Conservation (phyloP, 768 basidiomycete species). For the Kwoniella mangroviensis region DNA sequence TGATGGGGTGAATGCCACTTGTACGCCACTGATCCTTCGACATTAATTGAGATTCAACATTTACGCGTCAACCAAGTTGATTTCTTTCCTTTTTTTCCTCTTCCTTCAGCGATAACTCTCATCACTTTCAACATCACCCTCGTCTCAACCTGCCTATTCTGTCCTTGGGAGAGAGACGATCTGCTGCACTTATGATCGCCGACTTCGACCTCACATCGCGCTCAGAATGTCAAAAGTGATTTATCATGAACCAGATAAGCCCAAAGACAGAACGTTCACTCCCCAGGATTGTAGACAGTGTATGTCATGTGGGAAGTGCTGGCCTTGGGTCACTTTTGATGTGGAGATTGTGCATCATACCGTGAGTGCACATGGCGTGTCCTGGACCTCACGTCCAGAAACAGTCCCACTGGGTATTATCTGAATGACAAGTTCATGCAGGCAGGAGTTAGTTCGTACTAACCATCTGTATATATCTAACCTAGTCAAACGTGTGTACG, state of each 20-base stretch:
- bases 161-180: too few species aligned
- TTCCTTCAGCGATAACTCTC: too few species aligned
- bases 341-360: constrained; percentile 6
- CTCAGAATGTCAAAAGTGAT: background rate
- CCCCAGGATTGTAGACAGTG: constrained; percentile 9
- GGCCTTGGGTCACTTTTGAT: constrained; percentile 15
- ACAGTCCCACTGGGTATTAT: too few species aligned
- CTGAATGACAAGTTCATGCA: too few species aligned
- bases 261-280: background rate
- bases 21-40: background rate
- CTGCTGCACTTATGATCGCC: too few species aligned
- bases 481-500: constrained; percentile 13
- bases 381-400: background rate
- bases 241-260: background rate
- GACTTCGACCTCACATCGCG: too few species aligned
- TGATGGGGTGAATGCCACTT: background rate
- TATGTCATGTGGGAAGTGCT: constrained; percentile 18
- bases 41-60: too few species aligned
- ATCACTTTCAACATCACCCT: too few species aligned
- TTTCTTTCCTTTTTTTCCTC: too few species aligned
- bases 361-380: constrained; percentile 2
- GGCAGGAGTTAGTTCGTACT: background rate
- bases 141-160: too few species aligned
- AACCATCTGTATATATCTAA: background rate
- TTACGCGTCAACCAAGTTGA: too few species aligned